Percentiles rank a stretch among this genome's conserved stretches.
These are phyloP conservation scores for Epichloe sylvatica DNA, from an alignment of 2,329 filamentous ascomycete species.

Conservation along the genomic window DNA sequence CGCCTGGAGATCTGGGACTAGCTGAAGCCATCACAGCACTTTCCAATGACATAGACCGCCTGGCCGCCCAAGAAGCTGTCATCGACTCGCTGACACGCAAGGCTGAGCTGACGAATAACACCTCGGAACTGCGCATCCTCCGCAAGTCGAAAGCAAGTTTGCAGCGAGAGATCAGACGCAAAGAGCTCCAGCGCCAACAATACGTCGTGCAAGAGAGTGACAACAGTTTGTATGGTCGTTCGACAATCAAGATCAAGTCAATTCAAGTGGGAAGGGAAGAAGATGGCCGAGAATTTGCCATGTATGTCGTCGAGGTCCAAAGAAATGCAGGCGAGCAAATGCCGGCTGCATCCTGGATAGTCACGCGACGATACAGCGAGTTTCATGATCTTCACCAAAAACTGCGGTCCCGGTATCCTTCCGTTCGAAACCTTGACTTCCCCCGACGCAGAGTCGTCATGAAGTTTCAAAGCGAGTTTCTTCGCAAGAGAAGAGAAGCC, in stretches of 20 bases:
- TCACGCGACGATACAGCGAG: slow-evolving; percentile 89
- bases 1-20: slow-evolving; percentile 82
- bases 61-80: slow-evolving; percentile 76
- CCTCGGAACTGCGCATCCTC: slow-evolving; percentile 78
- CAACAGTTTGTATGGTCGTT: slow-evolving; percentile 87
- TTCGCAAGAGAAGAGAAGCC: slow-evolving; percentile 72
- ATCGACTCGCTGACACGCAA: slow-evolving; percentile 86
- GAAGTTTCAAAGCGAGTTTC: slow-evolving; percentile 91
- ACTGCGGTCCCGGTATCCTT: slow-evolving; percentile 70
- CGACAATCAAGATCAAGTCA: slow-evolving; percentile 77
- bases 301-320: slow-evolving; percentile 87
- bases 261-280: slow-evolving; percentile 87
- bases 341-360: slow-evolving; percentile 87
- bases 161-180: slow-evolving; percentile 80
- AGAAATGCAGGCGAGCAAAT: slow-evolving; percentile 87
- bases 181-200: slow-evolving; percentile 90
- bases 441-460: slow-evolving; percentile 84
- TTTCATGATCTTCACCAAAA: slow-evolving; percentile 92
- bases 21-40: slow-evolving; percentile 83
- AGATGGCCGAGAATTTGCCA: slow-evolving; percentile 82
- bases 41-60: slow-evolving; percentile 80
- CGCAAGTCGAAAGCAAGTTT: slow-evolving; percentile 89
- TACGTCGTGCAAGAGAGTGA: slow-evolving; percentile 97
- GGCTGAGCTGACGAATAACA: slow-evolving; percentile 94
- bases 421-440: slow-evolving; percentile 81